Evolutionary conservation across 2,329 filamentous ascomycete species (phyloP), one percentile per base, ranked within the genome.

Genomic region (Elsinoe arachidis): DNA sequence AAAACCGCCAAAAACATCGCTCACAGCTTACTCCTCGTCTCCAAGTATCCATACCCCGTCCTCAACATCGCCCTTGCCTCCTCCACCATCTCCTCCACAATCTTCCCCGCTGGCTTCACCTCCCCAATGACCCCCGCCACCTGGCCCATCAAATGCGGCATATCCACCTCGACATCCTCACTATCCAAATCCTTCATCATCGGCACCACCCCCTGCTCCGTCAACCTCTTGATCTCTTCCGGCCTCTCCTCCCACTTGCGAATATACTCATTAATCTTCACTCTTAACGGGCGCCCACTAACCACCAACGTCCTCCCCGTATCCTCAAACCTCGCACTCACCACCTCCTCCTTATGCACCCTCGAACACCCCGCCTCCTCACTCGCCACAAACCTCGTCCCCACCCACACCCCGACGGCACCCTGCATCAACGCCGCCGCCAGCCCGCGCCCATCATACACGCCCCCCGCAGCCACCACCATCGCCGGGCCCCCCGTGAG

Each of bases 91-190:
- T 95, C 90, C 60, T 84, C 80, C n/a, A 97, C 84, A 74, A 97
- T 96, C 62, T 85, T 80, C 47, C 76, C 80, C 0, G 92, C 92
- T 0, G 91, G 90, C 76, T 93, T 84, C 59, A 96, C 82, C 63
- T 85, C 83, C 34, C 75, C 72, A 58, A 96, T 88, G 1, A 85
- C 80, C 1, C 87, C 91, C 0, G 90, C 88, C 7, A 96, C 91
- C 74, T 96, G 90, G 1, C 92, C 92, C 92, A 96, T 96, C 67
- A 96, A 69, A 72, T 92, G 90, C 11, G 92, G 92, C 57, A 87
- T 76, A 67, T 96, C 92, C 11, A 95, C 76, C 39, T 96, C 90
- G 12, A 59, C 59, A 57, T 84, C 85, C 1, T 86, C 87, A 56
- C 90, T 79, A 52, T 95, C 88, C 66, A 96, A 76, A 68, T 97